Base-by-base conservation (phyloP, 1,284 basidiomycete species). In the Tetrapyrgos nigripes region DNA sequence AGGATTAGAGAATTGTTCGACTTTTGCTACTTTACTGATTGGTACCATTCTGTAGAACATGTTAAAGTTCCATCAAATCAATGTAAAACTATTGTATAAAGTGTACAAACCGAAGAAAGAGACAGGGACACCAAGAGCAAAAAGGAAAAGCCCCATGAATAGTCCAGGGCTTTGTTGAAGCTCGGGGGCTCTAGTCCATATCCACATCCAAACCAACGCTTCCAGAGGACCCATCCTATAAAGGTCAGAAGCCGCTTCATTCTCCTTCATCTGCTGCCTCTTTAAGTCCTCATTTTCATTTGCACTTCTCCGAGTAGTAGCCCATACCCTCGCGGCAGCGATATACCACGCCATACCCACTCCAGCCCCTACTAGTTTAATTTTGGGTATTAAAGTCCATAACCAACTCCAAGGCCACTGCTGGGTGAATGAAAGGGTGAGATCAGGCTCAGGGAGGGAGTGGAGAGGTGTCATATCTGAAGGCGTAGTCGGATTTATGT, bases 261-360 rank as follows among this genome's bases (percentile, higher is more conserved):
- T 17, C 50, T 51, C 17, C 68, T 54, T 4, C 11, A 33, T 29
- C 23, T 24, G 52, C 27, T 35, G 43, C 31, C 43, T 21, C 6
- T 28, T 28, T n/a, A 1, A 27, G 14, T 26, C 23, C 4, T 26
- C 46, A 17, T 27, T 11, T 48, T 50, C 48, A 9, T 28, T 11
- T 3, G 17, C 43, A 21, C 6, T 10, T 14, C 8, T 26, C 19
- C 14, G 24, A 48, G 3, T 43, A 48, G 69, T 21, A 66, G 76
- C 4, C 85, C 82, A 35, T 85, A 67, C n/a, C 66, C 66, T 56
- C 83, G 76, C 64, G 90, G 82, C 57, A 17, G 86, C 73, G n/a
- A 69, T 66, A 69, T 90, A 87, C 88, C 87, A 89, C 3, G 87
- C 82, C 69, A 83, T 72, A 17, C 70, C 71, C 10, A 79, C 69